Base-by-base conservation (phyloP, 441 rosid species). In the Pelargonium citronellum region DNA sequence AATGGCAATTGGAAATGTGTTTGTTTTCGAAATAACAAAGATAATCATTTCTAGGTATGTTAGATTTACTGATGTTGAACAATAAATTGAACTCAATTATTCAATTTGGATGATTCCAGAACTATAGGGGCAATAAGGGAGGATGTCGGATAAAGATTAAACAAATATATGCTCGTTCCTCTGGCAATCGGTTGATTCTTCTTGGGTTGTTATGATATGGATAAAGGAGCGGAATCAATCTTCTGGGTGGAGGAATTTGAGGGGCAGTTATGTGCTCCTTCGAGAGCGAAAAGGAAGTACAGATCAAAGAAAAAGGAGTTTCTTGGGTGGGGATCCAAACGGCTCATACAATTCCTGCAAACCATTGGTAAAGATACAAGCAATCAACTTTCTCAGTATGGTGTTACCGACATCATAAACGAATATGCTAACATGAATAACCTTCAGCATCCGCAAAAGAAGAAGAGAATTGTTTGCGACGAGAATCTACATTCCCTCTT, bases 291-390 rank as follows among this genome's bases (percentile, higher is more conserved):
- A 77, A 84, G 91, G 71, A 91, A 84, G 79, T 77, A 61, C 3
- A 84, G 67, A 73, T 69, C 83, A 0, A 86, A 81, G 83, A 82
- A 82, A 63, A 44, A 76, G 70, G 82, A 81, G 27, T 87, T 77
- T 76, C 51, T 82, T 64, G 83, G 91, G 62, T 87, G 91, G 91
- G 91, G 87, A 8, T 89, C 89, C 0, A 84, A 64, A 27, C 84
- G 78, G 9, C 90, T 89, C 60, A 78, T 85, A 63, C 82, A 77
- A 70, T 87, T 87, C 77, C 87, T 89, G 22, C 47, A 79, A 27
- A 79, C 82, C 1, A 69, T 84, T 34, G 85, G 85, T 17, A 83
- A 69, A 78, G 86, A 84, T 44, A 84, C 85, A n/a, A 3, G 69
- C 4, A 47, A 69, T 39, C 74, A 72, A 69, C 81, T 87, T 74